A percentile compares a stretch with the other conserved stretches of the same genome.
These are phyloP conservation scores for Capronia epimyces DNA, from an alignment of 2,329 filamentous ascomycete species.

Conservation along the genomic window DNA sequence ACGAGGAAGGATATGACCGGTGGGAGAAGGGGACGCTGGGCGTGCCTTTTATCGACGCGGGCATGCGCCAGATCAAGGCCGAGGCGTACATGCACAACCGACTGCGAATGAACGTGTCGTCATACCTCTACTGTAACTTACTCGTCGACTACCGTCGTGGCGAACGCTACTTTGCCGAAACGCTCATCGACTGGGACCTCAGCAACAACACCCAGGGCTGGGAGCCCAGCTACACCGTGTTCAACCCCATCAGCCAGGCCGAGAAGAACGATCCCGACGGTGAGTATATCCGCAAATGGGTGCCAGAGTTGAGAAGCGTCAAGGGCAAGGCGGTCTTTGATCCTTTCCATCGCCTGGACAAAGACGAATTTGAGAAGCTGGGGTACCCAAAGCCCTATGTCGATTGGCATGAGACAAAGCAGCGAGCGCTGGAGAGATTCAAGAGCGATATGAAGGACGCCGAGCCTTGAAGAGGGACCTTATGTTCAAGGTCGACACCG, in stretches of 20 bases:
- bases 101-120: constrained; percentile 47
- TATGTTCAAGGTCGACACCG: no score
- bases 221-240: constrained; percentile 55
- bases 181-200: constrained; percentile 39
- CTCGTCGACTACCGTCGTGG: constrained; percentile 48
- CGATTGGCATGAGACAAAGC: constrained; percentile 61
- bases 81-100: constrained; percentile 52
- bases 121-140: constrained; percentile 46
- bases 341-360: constrained; percentile 41
- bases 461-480: constrained; percentile 31
- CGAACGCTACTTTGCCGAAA: constrained; percentile 49
- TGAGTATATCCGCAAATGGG: constrained; percentile 66
- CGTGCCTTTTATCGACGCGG: constrained; percentile 47
- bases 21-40: constrained; percentile 46
- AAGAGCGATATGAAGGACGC: constrained; percentile 50
- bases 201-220: constrained; percentile 49
- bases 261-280: constrained; percentile 72
- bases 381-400: constrained; percentile 68
- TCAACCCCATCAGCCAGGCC: constrained; percentile 71
- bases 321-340: constrained; percentile 51
- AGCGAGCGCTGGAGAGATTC: constrained; percentile 60
- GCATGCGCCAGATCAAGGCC: constrained; percentile 47
- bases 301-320: constrained; percentile 61
- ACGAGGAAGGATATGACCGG: constrained; percentile 46
- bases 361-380: constrained; percentile 50